Evolutionary conservation across 164 flowering plant species (phyloP).

Genomic region (Vitis rotundifolia): DNA sequence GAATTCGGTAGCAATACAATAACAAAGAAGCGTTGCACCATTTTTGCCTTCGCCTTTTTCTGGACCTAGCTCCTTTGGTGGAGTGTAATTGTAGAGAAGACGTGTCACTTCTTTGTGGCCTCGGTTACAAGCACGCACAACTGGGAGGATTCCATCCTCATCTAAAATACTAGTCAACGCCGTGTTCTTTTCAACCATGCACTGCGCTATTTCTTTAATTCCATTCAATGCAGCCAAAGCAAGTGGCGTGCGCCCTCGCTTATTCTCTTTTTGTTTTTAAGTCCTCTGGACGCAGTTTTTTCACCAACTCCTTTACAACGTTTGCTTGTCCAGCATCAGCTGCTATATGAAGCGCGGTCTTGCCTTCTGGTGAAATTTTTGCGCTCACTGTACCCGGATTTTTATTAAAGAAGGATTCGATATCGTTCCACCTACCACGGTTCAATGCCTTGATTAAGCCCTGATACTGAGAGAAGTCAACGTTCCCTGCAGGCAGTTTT

Average conservation of each 20-base stretch:
- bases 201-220: background rate
- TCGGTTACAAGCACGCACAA: background rate
- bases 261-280: background rate
- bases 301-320: background rate
- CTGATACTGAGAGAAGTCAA: too few species aligned
- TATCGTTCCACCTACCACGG: background rate
- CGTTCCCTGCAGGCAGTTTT: too few species aligned
- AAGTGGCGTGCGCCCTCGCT: background rate
- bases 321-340: background rate
- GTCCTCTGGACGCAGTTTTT: background rate
- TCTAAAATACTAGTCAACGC: background rate
- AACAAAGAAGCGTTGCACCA: background rate
- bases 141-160: background rate
- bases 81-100: background rate
- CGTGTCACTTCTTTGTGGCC: background rate
- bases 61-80: background rate
- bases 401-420: background rate
- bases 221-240: background rate
- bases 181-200: background rate
- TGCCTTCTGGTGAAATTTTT: background rate
- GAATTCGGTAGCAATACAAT: too few species aligned
- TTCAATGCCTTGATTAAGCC: background rate
- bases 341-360: constrained; percentile 4
- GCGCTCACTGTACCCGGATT: background rate
- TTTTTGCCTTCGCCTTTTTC: background rate